phyloP scores from a whole-genome alignment of 2,329 filamentous ascomycete genomes.

The Macroventuria anomochaeta region DNA sequence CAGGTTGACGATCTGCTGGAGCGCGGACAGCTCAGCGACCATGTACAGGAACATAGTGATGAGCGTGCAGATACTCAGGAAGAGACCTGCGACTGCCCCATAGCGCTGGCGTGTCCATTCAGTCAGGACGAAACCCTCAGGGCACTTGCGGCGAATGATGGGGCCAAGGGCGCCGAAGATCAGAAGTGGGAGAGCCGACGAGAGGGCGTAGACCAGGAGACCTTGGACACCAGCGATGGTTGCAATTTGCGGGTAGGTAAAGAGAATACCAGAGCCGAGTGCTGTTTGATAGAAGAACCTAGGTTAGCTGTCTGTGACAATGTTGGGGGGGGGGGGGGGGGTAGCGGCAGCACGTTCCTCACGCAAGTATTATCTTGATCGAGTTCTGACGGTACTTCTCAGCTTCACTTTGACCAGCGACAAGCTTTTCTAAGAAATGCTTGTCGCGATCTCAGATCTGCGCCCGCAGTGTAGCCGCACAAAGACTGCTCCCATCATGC shows the following conservation, averaged over 20 bases:
- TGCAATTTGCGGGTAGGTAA: slow-evolving; percentile 80
- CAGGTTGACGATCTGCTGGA: slow-evolving; percentile 78
- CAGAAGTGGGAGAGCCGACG: slow-evolving; percentile 74
- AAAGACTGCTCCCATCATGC: slow-evolving; percentile 33
- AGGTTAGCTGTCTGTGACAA: slow-evolving; percentile 40
- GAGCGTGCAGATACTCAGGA: slow-evolving; percentile 77
- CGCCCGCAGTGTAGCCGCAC: slow-evolving; percentile 82
- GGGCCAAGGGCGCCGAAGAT: slow-evolving; percentile 77
- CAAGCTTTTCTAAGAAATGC: background rate
- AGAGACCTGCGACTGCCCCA: slow-evolving; percentile 71
- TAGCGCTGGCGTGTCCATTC: slow-evolving; percentile 85
- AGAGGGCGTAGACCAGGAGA: slow-evolving; percentile 75
- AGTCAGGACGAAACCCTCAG: slow-evolving; percentile 82
- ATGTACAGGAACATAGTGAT: slow-evolving; percentile 87
- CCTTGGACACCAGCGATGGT: slow-evolving; percentile 82
- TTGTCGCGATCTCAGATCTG: slow-evolving; percentile 57
- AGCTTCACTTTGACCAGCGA: slow-evolving; percentile 66
- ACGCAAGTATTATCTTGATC: slow-evolving; percentile 99
- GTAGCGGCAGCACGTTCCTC: slow-evolving; percentile 95
- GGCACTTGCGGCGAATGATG: slow-evolving; percentile 79
- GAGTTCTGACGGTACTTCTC: slow-evolving; percentile 96
- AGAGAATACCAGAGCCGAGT: slow-evolving; percentile 82
- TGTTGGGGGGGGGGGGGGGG: slow-evolving; percentile 50
- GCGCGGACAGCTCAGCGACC: slow-evolving; percentile 80
- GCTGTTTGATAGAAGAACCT: slow-evolving; percentile 58